A percentile compares a stretch with the other conserved stretches of the same genome.
Evolutionary conservation across 352 stramenopile genomes (phyloP).

Genomic region (Phytophthora vignae): DNA sequence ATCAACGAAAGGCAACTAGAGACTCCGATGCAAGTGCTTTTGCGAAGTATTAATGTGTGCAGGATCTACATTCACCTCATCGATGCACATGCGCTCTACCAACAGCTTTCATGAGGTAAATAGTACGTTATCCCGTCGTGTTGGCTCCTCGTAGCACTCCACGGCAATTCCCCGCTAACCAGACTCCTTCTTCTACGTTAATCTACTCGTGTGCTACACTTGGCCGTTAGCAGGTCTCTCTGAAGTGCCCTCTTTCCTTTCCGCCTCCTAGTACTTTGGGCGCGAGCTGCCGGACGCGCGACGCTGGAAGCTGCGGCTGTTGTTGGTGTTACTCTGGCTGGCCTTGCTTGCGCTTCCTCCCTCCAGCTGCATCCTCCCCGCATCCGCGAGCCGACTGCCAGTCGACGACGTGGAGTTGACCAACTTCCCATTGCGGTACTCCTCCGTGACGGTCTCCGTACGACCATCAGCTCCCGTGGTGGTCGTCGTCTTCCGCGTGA

Average conservation of each 20-base stretch:
- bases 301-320: conserved; percentile 20
- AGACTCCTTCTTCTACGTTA: conserved; percentile 4
- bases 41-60: no score
- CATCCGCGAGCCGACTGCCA: conserved; percentile 52
- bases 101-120: conserved; percentile 27
- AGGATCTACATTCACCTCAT: neutral
- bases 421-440: conserved; percentile 75
- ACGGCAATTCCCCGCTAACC: conserved; percentile 11
- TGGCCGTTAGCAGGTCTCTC: conserved; percentile 13
- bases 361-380: conserved; percentile 74
- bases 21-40: neutral
- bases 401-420: conserved; percentile 59
- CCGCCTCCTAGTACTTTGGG: conserved; percentile 23
- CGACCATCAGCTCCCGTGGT: conserved; percentile 59
- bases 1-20: neutral
- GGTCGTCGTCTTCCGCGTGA: conserved; percentile 83
- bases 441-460: conserved; percentile 69
- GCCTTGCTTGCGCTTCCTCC: conserved; percentile 3
- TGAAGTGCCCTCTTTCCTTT: conserved; percentile 5
- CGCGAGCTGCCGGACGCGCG: conserved; percentile 21
- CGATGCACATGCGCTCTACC: neutral
- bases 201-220: neutral
- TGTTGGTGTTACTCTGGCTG: neutral
- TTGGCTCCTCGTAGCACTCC: conserved; percentile 11
- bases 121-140: conserved; percentile 11